phyloP scores from a whole-genome alignment of 306 rosid species.

The Macrotyloma uniflorum region DNA sequence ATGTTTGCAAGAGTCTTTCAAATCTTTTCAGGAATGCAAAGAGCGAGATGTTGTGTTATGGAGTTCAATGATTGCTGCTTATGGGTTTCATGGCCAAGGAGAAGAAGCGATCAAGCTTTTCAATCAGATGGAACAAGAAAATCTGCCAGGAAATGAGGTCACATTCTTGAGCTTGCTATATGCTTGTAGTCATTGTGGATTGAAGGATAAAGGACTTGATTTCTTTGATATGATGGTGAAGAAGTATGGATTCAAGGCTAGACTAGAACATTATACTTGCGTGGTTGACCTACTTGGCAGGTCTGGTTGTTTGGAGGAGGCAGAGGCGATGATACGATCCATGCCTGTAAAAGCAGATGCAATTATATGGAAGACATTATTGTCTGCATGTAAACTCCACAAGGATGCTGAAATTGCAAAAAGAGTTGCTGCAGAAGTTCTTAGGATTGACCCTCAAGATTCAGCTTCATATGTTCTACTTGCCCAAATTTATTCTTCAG shows the following conservation, averaged over 20 bases:
- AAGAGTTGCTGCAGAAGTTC: conserved; percentile 73
- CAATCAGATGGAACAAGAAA: conserved; percentile 68
- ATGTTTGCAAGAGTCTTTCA: conserved; percentile 72
- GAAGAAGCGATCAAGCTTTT: conserved; percentile 74
- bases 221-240: conserved; percentile 71
- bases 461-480: conserved; percentile 80
- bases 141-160: conserved; percentile 70
- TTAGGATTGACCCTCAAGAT: conserved; percentile 74
- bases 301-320: conserved; percentile 81
- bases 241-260: conserved; percentile 66
- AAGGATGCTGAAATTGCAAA: conserved; percentile 76
- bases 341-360: conserved; percentile 83
- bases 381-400: conserved; percentile 87
- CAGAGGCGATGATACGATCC: conserved; percentile 75
- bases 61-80: conserved; percentile 91
- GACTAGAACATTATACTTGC: conserved; percentile 84
- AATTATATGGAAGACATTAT: conserved; percentile 83
- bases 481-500: conserved; percentile 80
- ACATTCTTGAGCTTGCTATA: conserved; percentile 90
- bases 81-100: conserved; percentile 89
- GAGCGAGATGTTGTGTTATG: conserved; percentile 68
- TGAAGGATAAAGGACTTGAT: conserved; percentile 75
- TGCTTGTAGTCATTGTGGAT: conserved; percentile 88
- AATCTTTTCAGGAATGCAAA: conserved; percentile 63
- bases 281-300: conserved; percentile 85